These are phyloP conservation scores for Stevia rebaudiana DNA, from an alignment of 140 eudicot genomes.

Conservation along the genomic window DNA sequence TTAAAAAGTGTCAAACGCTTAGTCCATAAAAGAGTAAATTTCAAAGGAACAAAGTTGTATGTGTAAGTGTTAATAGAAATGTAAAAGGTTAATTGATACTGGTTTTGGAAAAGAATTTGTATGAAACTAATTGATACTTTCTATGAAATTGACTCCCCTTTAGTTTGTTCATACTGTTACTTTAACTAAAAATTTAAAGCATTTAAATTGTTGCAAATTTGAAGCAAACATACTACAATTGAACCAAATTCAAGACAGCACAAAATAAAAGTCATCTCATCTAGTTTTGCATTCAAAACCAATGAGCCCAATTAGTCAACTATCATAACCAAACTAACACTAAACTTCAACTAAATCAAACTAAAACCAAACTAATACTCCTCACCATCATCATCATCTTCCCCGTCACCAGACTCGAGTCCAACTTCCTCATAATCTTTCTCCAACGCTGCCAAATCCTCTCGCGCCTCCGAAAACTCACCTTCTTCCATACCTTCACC, in stretches of 20 bases:
- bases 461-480: constrained; percentile 75
- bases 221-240: background rate
- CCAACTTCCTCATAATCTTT: constrained; percentile 81
- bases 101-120: no score
- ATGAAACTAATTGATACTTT: no score
- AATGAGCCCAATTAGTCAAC: constrained; percentile 48
- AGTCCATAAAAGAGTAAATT: no score
- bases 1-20: no score
- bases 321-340: background rate
- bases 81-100: no score
- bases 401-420: constrained; percentile 63
- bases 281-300: constrained; percentile 29
- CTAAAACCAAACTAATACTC: constrained; percentile 33
- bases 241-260: background rate
- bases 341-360: background rate
- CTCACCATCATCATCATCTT: constrained; percentile 49
- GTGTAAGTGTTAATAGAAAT: no score
- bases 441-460: constrained; percentile 74
- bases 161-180: no score
- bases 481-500: constrained; percentile 96
- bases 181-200: no score
- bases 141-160: no score
- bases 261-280: constrained; percentile 13
- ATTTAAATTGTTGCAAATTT: background rate
- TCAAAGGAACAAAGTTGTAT: no score